These are phyloP conservation scores for Penicillium cosmopolitanum DNA, from an alignment of 495 filamentous ascomycete genomes.

Conservation along the genomic window DNA sequence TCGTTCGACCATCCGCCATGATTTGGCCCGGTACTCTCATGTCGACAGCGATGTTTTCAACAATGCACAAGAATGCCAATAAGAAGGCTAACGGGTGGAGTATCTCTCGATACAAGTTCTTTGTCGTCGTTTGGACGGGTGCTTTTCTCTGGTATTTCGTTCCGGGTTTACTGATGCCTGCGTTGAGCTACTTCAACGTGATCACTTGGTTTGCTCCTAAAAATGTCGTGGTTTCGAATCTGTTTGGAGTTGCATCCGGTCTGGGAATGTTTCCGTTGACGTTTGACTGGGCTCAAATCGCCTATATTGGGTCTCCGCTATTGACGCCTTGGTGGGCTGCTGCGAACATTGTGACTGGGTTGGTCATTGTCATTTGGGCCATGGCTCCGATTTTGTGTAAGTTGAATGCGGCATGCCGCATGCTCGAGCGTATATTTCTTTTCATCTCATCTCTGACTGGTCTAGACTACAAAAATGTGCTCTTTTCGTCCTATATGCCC, in stretches of 20 bases:
- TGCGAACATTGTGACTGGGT: slow-evolving; percentile 79
- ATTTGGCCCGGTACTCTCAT: slow-evolving; percentile 89
- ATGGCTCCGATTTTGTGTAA: slow-evolving; percentile 68
- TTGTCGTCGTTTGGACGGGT: slow-evolving; percentile 66
- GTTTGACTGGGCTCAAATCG: slow-evolving; percentile 91
- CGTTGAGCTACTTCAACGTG: slow-evolving; percentile 85
- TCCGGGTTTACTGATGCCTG: slow-evolving; percentile 82
- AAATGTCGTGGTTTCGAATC: slow-evolving; percentile 62
- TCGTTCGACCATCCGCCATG: slow-evolving; percentile 57
- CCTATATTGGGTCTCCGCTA: slow-evolving; percentile 84
- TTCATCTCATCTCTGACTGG: not conserved
- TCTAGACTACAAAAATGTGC: slow-evolving; percentile 68
- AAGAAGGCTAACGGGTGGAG: slow-evolving; percentile 79
- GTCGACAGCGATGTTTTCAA: slow-evolving; percentile 86
- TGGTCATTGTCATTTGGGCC: slow-evolving; percentile 83
- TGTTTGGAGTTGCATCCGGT: slow-evolving; percentile 81
- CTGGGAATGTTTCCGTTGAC: slow-evolving; percentile 83
- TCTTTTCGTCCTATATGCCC: slow-evolving; percentile 79
- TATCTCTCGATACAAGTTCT: slow-evolving; percentile 81
- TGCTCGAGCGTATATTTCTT: not conserved
- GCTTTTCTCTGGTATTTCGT: slow-evolving; percentile 78
- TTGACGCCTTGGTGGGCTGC: slow-evolving; percentile 89
- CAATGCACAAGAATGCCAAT: slow-evolving; percentile 81
- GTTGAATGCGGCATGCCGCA: not conserved
- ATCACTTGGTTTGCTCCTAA: slow-evolving; percentile 85